Evolutionary conservation across 2,329 filamentous ascomycete species (phyloP), one percentile per base, ranked within the genome.

Genomic region (Aspergillus sp.): DNA sequence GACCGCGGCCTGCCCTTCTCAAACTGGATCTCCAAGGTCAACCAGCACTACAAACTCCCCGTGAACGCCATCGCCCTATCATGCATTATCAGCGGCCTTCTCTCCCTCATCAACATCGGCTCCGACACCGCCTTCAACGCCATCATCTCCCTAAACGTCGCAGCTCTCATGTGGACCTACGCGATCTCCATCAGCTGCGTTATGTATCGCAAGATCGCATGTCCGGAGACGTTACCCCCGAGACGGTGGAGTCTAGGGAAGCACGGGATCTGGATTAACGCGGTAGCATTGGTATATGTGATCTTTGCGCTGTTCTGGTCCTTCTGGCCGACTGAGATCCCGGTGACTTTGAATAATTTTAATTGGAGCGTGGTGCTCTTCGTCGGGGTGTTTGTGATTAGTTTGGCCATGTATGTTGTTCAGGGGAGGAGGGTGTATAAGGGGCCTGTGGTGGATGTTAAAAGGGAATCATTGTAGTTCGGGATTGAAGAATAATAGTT

Each of bases 361-460:
- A 85, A 85, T 68, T 85, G 81, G 81, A 79, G 77, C 30, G 67
- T 75, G n/a, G 71, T 82, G 6, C 76, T 84, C 41, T 81, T 82
- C 50, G 67, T 66, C 21, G 71, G 68, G 0, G 72, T 77, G 8
- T 74, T 80, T 57, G 42, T 77, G 5, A 73, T 80, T 48, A 76
- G 78, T 13, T 63, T 75, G 13, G 63, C 70, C 1, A 81, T 80
- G 64, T 79, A 78, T 66, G 15, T 70, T 3, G 57, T 74, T 11
- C 69, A 75, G 59, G 76, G 71, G 7, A 68, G 63, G 61, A 60
- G 63, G 32, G 59, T 70, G 19, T 78, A 79, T 64, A 60, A 61
- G 25, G 69, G 68, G n/a, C 72, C 72, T 2, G 71, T 72, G 17
- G 60, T 67, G 39, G 61, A 59, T 41, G 65, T 71, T 15, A 55